Percentiles rank a stretch among this genome's conserved stretches.
phyloP scores from a whole-genome alignment of 441 rosid species.

The Jatropha multifida region DNA sequence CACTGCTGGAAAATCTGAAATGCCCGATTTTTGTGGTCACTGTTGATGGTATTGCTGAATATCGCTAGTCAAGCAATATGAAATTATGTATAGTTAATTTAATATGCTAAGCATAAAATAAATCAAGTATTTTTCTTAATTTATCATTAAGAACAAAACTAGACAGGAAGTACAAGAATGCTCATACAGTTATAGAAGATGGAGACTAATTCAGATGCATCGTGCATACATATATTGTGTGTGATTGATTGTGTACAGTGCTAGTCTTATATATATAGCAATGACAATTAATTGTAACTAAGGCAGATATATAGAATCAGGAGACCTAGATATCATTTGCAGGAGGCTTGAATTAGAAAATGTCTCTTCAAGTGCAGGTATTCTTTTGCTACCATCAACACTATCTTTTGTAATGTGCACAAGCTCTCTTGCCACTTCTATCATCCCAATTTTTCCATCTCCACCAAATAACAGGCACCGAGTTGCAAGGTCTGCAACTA shows the following conservation, averaged over 20 bases:
- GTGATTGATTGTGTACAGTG: neutral
- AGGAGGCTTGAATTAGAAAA: constrained; percentile 84
- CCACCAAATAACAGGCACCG: constrained; percentile 72
- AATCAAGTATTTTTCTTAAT: too few species aligned
- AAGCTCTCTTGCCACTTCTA: constrained; percentile 71
- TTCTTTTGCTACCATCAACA: constrained; percentile 47
- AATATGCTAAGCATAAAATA: too few species aligned
- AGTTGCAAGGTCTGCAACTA: constrained; percentile 69
- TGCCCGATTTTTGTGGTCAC: too few species aligned
- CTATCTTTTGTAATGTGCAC: constrained; percentile 48
- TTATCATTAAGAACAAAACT: too few species aligned
- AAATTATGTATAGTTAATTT: too few species aligned
- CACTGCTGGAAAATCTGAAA: neutral
- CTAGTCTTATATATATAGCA: neutral
- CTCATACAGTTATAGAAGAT: neutral
- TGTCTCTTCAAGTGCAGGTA: constrained; percentile 71
- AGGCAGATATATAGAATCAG: constrained; percentile 57
- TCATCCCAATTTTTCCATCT: constrained; percentile 72
- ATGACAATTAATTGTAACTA: constrained; percentile 2
- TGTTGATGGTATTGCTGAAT: too few species aligned
- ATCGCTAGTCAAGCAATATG: too few species aligned
- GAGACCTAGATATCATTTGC: constrained; percentile 91
- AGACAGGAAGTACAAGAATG: neutral
- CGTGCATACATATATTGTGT: neutral
- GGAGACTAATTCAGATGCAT: neutral